A percentile compares a stretch with the other conserved stretches of the same genome.
Evolutionary conservation across 148 eudicot species (phyloP).

Genomic region (Camellia japonica): DNA sequence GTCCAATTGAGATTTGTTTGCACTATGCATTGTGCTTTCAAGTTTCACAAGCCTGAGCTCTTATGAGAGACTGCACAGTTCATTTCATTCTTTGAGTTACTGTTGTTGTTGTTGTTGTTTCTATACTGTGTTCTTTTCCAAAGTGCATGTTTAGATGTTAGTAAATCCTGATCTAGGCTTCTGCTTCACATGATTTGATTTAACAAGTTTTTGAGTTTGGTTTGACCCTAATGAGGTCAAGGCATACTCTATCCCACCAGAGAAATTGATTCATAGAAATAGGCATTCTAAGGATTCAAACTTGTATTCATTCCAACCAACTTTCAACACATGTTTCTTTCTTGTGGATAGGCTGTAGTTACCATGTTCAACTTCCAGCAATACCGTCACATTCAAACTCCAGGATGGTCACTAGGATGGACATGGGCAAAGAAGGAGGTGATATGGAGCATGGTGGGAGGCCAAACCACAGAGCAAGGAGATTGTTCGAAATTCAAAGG

Average conservation of each 20-base stretch:
- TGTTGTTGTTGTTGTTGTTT: background rate
- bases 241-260: background rate
- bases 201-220: background rate
- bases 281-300: background rate
- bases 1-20: background rate
- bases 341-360: constrained; percentile 38
- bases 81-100: background rate
- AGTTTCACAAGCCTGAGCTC: background rate
- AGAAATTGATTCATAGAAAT: background rate
- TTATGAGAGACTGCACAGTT: background rate
- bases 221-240: background rate
- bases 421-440: constrained; percentile 72
- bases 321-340: background rate
- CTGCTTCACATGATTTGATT: background rate
- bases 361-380: constrained; percentile 60
- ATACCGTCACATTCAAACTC: constrained; percentile 55
- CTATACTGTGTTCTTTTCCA: background rate
- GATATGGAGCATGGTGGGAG: constrained; percentile 63
- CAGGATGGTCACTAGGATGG: constrained; percentile 69
- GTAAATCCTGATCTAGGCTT: background rate
- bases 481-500: constrained; percentile 57
- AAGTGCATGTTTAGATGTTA: background rate
- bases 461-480: constrained; percentile 61
- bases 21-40: background rate
- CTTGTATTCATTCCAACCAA: background rate